Percentiles rank a stretch among this genome's conserved stretches.
phyloP scores from a whole-genome alignment of 78 protist genomes.

The Polysphondylium violaceum region DNA sequence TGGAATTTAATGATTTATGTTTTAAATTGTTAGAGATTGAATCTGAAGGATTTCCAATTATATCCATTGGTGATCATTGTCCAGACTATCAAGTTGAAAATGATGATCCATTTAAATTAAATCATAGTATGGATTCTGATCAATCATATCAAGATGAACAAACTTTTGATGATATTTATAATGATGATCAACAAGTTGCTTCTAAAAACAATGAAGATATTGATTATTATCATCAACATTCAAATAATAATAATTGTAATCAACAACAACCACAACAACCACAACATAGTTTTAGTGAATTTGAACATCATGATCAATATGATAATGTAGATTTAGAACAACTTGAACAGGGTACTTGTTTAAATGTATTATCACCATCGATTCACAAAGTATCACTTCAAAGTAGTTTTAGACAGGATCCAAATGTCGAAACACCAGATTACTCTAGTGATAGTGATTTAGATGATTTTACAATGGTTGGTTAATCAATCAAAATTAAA shows the following conservation, averaged over 20 bases:
- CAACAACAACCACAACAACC: conserved; percentile 4
- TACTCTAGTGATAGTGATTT: conserved; percentile 22
- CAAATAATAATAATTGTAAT: not conserved
- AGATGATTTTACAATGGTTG: conserved; percentile 56
- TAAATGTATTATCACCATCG: not conserved
- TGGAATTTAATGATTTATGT: conserved; percentile 79
- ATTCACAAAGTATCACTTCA: not conserved
- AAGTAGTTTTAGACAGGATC: too few relatives aligned
- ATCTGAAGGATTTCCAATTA: conserved; percentile 32
- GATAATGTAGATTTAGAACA: too few relatives aligned
- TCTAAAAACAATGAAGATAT: not conserved
- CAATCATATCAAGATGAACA: not conserved
- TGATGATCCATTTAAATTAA: too few relatives aligned
- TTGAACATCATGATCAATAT: too few relatives aligned
- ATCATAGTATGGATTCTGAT: not conserved
- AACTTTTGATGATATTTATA: not conserved
- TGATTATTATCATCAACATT: not conserved
- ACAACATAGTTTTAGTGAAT: too few relatives aligned
- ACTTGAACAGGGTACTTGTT: too few relatives aligned
- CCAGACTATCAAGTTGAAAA: conserved; percentile 56
- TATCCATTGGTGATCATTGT: conserved; percentile 21
- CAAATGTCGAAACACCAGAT: not conserved
- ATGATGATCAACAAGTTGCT: too few relatives aligned
- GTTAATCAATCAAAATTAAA: not conserved
- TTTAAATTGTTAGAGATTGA: conserved; percentile 3